Conservation (phyloP, 257 asterid genomes). For the Dorcoceras hygrometricum region DNA sequence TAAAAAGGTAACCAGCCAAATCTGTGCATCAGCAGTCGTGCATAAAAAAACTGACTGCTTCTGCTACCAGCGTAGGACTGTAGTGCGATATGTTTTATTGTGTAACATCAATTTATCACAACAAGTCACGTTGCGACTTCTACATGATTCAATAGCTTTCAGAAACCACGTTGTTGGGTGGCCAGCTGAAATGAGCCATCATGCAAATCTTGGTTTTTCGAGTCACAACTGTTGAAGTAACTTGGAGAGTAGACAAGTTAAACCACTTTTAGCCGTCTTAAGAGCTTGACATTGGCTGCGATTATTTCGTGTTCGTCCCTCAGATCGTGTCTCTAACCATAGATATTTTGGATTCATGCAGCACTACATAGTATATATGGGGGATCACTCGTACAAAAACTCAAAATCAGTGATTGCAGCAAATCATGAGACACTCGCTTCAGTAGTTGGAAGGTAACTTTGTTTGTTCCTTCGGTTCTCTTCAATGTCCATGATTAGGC, state of each 20-base stretch:
- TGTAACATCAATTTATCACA: too few species aligned
- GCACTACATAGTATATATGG: constrained; percentile 71
- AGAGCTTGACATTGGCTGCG: background rate
- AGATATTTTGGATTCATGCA: constrained; percentile 26
- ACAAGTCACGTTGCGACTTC: too few species aligned
- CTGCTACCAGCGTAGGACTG: background rate
- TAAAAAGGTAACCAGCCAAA: constrained; percentile 36
- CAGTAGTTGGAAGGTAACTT: constrained; percentile 60
- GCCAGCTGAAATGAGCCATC: too few species aligned
- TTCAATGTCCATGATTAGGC: background rate
- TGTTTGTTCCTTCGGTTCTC: background rate
- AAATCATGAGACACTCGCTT: constrained; percentile 48
- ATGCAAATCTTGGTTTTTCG: too few species aligned
- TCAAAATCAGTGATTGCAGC: constrained; percentile 44
- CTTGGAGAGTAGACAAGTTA: too few species aligned
- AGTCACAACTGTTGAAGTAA: too few species aligned
- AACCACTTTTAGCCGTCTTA: too few species aligned
- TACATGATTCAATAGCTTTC: too few species aligned
- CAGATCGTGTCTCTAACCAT: constrained; percentile 8
- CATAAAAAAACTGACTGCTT: background rate
- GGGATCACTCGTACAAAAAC: constrained; percentile 42
- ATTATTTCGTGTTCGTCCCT: constrained; percentile 1
- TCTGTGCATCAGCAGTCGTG: background rate
- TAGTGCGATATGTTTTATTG: too few species aligned
- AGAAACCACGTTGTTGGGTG: too few species aligned